These are phyloP conservation scores for Pouteria campechiana DNA, from an alignment of 179 eudicot genomes.

Conservation along the genomic window DNA sequence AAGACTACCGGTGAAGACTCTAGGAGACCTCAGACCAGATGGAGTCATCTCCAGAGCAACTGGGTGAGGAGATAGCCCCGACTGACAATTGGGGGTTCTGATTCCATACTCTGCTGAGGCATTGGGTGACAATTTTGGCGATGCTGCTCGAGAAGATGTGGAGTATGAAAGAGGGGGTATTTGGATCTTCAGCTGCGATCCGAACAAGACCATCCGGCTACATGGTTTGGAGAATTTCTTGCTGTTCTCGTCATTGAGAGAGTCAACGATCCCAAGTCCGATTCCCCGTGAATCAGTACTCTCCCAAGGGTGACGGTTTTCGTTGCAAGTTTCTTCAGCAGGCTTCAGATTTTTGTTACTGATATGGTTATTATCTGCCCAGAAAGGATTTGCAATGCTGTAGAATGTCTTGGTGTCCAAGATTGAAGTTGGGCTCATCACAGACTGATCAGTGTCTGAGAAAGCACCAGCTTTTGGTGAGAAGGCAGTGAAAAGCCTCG, in stretches of 20 bases:
- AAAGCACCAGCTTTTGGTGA: conserved; percentile 22
- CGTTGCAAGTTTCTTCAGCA: background rate
- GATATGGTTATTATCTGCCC: conserved; percentile 14
- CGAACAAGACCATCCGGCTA: conserved; percentile 28
- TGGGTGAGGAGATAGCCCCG: conserved; percentile 6
- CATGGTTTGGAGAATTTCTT: conserved; percentile 11
- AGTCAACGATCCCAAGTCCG: conserved; percentile 46
- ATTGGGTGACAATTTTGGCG: no score
- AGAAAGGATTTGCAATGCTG: conserved; percentile 25
- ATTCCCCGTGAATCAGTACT: conserved; percentile 24
- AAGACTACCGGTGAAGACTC: conserved; percentile 10
- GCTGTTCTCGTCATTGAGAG: conserved; percentile 19
- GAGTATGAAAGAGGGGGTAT: conserved; percentile 30
- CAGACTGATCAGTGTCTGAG: conserved; percentile 30
- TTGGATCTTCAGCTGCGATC: conserved; percentile 45
- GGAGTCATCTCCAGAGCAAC: conserved; percentile 14
- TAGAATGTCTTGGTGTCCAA: conserved; percentile 34
- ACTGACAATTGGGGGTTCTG: conserved; percentile 34
- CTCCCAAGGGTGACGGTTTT: conserved; percentile 8
- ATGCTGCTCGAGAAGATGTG: conserved; percentile 11
- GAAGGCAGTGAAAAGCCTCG: conserved; percentile 33
- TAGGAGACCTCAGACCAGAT: conserved; percentile 14
- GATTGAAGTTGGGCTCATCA: conserved; percentile 50
- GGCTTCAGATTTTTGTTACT: conserved; percentile 16
- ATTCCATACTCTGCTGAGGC: conserved; percentile 46